Base-by-base conservation (phyloP, 257 asterid species). In the Haberlea rhodopensis region DNA sequence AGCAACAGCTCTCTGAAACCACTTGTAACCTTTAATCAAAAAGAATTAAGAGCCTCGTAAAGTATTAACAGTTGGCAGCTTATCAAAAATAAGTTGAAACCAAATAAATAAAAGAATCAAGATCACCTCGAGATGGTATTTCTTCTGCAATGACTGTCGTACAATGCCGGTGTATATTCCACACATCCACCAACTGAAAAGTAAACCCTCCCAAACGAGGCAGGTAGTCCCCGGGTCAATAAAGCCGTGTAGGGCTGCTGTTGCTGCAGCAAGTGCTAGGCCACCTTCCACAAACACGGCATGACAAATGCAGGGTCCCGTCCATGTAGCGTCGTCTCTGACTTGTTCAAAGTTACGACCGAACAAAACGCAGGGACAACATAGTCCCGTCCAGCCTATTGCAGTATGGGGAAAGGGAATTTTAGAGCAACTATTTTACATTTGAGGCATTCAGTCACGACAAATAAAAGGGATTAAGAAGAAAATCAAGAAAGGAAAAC, bases 151-250 rank as follows among this genome's bases (percentile, higher is more conserved):
- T 1, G 92, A 73, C 74, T 94, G 97, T 53, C 96, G 78, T 46
- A 79, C 76, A 53, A 90, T 82, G 60, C 97, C 96, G 40, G 99
- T 89, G 80, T 94, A 90, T 74, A 94, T 87, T 43, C 97, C 99
- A 78, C 99, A 94, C 97, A 94, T 84, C 99, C 99, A 94, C 99
- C 99, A 94, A 78, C 99, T 78, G 78, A 94, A 94, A 53, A 87
- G 71, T 81, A 94, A 76, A 49, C 99, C 97, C 80, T 94, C 97
- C 60, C 80, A 68, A 34, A 94, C 76, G 75, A 94, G 99, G 78
- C 81, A 87, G 46, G 95, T 80, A 1, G 92, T 80, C 73, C 95
- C 78, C 2, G 99, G 97, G 68, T 94, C 99, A 71, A 94, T 73
- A 61, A 86, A 18, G 54, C 97, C 96, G 58, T 94, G 85, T 18